Conservation (phyloP, 805 yeast species). For the Cyberlindnera mrakii region DNA sequence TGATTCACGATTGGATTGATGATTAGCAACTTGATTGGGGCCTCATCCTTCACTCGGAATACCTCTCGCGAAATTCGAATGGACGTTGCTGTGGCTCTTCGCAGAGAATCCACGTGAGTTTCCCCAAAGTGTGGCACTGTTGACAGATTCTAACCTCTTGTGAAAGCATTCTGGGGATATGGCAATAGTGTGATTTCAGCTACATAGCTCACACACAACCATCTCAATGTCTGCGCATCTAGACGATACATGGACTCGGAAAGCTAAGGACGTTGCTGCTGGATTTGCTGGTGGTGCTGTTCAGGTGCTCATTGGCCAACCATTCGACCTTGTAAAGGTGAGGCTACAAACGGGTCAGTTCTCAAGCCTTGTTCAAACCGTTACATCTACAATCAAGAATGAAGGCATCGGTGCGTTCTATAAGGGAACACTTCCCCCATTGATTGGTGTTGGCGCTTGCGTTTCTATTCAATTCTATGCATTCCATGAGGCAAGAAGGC, state of each 20-base stretch:
- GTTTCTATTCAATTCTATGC: constrained; percentile 95
- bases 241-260: constrained; percentile 20
- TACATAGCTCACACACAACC: no score
- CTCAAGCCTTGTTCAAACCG: constrained; percentile 71
- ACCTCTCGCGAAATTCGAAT: no score
- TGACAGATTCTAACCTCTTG: no score
- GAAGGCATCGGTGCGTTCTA: constrained; percentile 88
- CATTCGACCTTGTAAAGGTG: constrained; percentile 92
- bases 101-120: no score
- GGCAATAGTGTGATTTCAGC: no score
- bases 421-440: constrained; percentile 90
- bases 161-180: no score
- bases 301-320: constrained; percentile 88
- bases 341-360: constrained; percentile 84
- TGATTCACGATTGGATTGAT: no score
- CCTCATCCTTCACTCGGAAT: no score
- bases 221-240: constrained; percentile 2
- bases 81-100: no score
- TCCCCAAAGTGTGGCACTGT: no score
- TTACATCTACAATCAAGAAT: constrained; percentile 58
- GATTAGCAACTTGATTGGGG: no score
- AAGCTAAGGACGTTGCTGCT: constrained; percentile 54
- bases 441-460: constrained; percentile 93
- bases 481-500: constrained; percentile 78
- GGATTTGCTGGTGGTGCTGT: constrained; percentile 97